Conservation (phyloP, 306 rosid species). For the Abrus pulchellus region DNA sequence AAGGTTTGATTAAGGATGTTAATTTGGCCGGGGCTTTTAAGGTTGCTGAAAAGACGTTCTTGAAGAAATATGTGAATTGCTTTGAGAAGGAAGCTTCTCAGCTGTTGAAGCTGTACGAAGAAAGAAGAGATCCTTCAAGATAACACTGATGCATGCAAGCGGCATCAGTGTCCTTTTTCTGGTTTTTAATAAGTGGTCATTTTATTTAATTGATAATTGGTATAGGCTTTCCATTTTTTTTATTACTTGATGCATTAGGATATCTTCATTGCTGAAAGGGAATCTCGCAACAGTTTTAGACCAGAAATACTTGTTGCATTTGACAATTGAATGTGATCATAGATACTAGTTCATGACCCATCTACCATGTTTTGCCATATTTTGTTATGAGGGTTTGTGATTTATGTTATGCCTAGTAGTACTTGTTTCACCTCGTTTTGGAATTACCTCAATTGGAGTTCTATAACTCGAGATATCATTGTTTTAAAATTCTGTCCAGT, state of each 20-base stretch:
- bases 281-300: neutral
- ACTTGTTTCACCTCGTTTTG: neutral
- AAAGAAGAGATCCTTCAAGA: conserved; percentile 2
- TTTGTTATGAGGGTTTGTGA: conserved; percentile 6
- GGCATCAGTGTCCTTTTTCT: neutral
- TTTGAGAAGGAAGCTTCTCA: conserved; percentile 42
- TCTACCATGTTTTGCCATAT: neutral
- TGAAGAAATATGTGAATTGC: conserved; percentile 40
- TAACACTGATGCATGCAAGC: neutral
- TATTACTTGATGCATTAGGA: conserved; percentile 5
- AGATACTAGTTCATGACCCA: neutral
- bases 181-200: neutral
- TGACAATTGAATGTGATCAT: conserved; percentile 5
- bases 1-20: conserved; percentile 45
- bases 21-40: neutral
- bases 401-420: neutral
- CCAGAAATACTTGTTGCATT: neutral
- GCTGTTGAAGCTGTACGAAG: conserved; percentile 47
- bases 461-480: too few species aligned
- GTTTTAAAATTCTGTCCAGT: too few species aligned
- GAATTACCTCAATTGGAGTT: too few species aligned
- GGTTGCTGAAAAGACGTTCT: conserved; percentile 11
- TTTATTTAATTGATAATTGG: neutral
- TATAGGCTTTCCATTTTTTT: neutral
- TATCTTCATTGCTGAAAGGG: neutral